Percentiles rank a stretch among this genome's conserved stretches.
phyloP scores from a whole-genome alignment of 2,329 filamentous ascomycete species.

The Diaporthe ilicicola region DNA sequence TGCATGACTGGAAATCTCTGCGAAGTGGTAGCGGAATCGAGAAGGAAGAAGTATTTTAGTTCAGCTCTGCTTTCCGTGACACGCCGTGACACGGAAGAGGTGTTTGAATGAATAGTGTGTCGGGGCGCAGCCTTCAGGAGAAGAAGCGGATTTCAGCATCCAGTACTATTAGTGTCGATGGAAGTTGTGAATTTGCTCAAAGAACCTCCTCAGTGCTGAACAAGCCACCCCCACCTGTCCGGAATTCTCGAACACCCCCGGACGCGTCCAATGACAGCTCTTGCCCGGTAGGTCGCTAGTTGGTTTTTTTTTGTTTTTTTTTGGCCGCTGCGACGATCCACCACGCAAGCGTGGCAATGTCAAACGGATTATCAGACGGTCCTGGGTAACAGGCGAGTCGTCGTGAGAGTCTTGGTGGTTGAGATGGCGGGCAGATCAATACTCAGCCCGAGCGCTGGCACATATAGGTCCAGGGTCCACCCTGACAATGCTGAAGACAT shows the following conservation, averaged over 20 bases:
- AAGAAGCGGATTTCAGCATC: not conserved
- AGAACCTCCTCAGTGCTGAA: not conserved
- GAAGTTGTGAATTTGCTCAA: not conserved
- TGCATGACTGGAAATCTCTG: not conserved
- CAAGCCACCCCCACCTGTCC: not conserved
- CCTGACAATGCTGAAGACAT: not conserved
- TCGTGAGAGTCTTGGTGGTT: not conserved
- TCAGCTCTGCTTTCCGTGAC: not conserved
- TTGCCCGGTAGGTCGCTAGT: not conserved
- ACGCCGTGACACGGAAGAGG: not conserved
- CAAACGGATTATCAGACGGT: constrained; percentile 18
- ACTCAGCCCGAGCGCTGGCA: not conserved
- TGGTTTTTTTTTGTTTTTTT: not conserved
- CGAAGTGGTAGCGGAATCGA: not conserved
- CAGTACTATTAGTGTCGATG: not conserved
- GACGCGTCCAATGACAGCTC: not conserved
- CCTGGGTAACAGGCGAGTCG: constrained; percentile 10
- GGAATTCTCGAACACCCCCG: not conserved
- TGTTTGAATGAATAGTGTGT: not conserved
- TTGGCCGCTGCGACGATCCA: not conserved
- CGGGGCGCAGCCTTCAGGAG: too few species aligned
- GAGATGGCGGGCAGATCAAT: not conserved
- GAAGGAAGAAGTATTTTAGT: not conserved
- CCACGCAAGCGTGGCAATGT: not conserved
- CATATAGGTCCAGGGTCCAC: constrained; percentile 3